phyloP scores from a whole-genome alignment of 257 asterid species.

The Nyctanthes arbortristis region DNA sequence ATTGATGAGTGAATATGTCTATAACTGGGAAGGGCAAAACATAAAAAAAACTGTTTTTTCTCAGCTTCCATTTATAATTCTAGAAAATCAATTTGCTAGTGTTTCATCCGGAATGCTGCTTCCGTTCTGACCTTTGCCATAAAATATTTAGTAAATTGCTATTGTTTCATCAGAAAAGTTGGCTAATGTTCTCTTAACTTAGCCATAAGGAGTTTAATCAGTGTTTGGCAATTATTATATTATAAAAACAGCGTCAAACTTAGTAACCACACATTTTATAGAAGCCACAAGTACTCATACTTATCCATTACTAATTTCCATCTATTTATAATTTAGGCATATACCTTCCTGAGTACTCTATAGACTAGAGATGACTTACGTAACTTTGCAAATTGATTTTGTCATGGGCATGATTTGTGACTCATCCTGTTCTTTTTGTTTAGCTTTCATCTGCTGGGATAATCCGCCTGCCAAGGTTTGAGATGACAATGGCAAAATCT shows the following conservation, averaged over 20 bases:
- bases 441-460: conserved; percentile 91
- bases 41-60: background rate
- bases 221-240: too few species aligned
- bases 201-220: background rate
- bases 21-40: background rate
- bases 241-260: too few species aligned
- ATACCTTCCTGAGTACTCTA: too few species aligned
- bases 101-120: too few species aligned
- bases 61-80: conserved; percentile 13
- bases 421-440: conserved; percentile 23
- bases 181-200: background rate
- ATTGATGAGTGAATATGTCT: conserved; percentile 9
- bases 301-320: too few species aligned
- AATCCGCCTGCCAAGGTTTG: conserved; percentile 86
- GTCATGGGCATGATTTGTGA: conserved; percentile 24
- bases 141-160: too few species aligned
- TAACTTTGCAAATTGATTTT: conserved; percentile 2
- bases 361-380: conserved; percentile 2
- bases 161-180: background rate
- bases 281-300: too few species aligned
- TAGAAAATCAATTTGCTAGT: conserved; percentile 12
- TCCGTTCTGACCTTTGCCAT: too few species aligned
- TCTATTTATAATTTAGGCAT: too few species aligned
- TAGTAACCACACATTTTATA: too few species aligned
- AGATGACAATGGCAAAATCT: conserved; percentile 80